A percentile compares a stretch with the other conserved stretches of the same genome.
Evolutionary conservation across 1,284 basidiomycete species (phyloP).

Genomic region (Pulchroboletus neoregius): DNA sequence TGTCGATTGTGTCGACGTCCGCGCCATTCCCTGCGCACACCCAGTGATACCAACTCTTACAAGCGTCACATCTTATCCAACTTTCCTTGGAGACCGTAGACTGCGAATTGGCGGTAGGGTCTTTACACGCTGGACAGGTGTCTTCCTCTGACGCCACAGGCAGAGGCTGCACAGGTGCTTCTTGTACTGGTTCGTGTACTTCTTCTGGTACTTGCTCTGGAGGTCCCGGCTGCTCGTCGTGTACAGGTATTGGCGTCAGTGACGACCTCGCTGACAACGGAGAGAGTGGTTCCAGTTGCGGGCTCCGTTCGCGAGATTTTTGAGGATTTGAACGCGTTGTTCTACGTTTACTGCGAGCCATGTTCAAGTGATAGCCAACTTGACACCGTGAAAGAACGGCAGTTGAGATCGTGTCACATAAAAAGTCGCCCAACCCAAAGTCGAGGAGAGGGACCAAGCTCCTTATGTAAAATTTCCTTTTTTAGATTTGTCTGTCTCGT

Average conservation of each 20-base stretch:
- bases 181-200: conserved; percentile 17
- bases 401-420: background rate
- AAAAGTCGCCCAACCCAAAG: conserved; percentile 13
- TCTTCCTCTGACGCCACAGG: conserved; percentile 31
- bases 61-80: conserved; percentile 74
- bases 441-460: background rate
- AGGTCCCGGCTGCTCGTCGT: conserved; percentile 20
- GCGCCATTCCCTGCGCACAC: conserved; percentile 65
- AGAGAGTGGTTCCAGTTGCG: conserved; percentile 27
- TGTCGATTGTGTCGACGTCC: conserved; percentile 58
- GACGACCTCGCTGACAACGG: conserved; percentile 33
- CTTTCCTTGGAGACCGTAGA: conserved; percentile 48
- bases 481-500: background rate
- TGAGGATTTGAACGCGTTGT: conserved; percentile 29
- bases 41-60: conserved; percentile 82
- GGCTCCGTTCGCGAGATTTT: conserved; percentile 29
- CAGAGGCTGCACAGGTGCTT: conserved; percentile 14
- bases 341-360: conserved; percentile 35
- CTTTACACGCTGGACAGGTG: conserved; percentile 43
- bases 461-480: conserved; percentile 28
- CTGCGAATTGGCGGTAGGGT: conserved; percentile 26
- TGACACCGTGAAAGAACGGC: conserved; percentile 7
- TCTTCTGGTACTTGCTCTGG: conserved; percentile 25
- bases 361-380: conserved; percentile 11
- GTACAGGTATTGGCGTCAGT: conserved; percentile 30